These are phyloP conservation scores for Mycena polygramma DNA, from an alignment of 768 basidiomycete genomes.

Conservation along the genomic window DNA sequence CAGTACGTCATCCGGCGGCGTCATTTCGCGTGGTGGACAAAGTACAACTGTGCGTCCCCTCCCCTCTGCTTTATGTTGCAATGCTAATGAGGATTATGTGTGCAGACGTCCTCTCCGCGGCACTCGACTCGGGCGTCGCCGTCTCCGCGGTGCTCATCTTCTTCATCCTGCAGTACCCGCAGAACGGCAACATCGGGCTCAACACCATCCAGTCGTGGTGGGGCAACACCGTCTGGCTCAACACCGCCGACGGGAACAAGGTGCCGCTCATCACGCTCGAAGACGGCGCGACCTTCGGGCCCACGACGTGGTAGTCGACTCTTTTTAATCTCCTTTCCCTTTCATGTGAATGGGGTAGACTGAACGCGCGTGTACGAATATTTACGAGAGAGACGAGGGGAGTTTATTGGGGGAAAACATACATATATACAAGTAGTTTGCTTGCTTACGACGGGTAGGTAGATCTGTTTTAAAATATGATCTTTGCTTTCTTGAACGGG, in stretches of 20 bases:
- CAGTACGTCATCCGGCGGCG: constrained; percentile 70
- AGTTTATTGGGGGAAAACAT: neutral
- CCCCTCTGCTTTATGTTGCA: neutral
- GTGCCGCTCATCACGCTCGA: constrained; percentile 24
- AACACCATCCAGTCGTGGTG: constrained; percentile 61
- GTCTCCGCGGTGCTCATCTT: constrained; percentile 60
- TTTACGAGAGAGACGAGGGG: neutral
- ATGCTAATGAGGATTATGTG: neutral
- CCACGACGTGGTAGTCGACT: neutral
- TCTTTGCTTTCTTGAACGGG: no score
- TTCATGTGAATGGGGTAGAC: neutral
- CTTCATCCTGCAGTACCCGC: constrained; percentile 63
- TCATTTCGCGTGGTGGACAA: constrained; percentile 77
- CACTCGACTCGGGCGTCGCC: constrained; percentile 66
- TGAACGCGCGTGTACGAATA: neutral
- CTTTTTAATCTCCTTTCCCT: neutral
- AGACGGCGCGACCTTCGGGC: constrained; percentile 27
- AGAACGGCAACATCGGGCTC: constrained; percentile 57
- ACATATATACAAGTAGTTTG: no score
- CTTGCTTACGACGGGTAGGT: neutral
- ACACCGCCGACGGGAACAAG: constrained; percentile 35
- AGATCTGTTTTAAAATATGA: neutral
- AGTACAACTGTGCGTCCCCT: constrained; percentile 64
- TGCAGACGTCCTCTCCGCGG: constrained; percentile 61
- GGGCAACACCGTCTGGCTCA: constrained; percentile 60